Evolutionary conservation across 129 eudicot species (phyloP), one percentile per base, ranked within the genome.

Genomic region (Deinandra increscens): DNA sequence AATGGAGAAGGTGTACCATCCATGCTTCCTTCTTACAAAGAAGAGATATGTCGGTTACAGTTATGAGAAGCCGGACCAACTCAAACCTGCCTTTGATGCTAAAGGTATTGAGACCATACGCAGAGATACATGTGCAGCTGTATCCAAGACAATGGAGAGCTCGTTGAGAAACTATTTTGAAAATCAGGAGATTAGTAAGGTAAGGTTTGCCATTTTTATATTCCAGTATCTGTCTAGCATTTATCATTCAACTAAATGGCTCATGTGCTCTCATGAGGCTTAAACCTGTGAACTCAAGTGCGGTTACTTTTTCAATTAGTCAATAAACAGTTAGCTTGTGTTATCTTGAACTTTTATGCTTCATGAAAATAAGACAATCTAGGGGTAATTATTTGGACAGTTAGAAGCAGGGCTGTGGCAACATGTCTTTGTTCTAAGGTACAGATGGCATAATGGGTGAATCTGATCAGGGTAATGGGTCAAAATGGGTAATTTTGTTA

Each of bases 11-110:
- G 99, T 93, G 60, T 93, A 93, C 73, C 84, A 81, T 60, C 88
- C 99, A 0, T 93, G 99, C 79, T 93, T 93, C 76, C 97, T 93
- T 71, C 90, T 93, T 53, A 89, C 99, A 14, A 93, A 93, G 78
- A 93, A 93, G 82, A 84, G 99, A 53, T 93, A 93, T 77, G 99
- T 93, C n/a, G 95, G 99, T 38, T 93, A 93, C 69, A 93, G 99
- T 66, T 93, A 87, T 50, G 99, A 93, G 81, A 89, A 78, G 80
- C 84, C 82, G 66, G 84, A 80, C 56, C 99, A 93, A 83, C 73
- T 69, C 59, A 79, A 79, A 64, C 97, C 99, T 4, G 51, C 70
- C 33, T 93, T 89, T 80, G 99, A 93, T 85, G 99, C 99, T 69
- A 93, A 93, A 85, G 99, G 97, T 59, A 87, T 87, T 66, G 99